These are phyloP conservation scores for Neurospora tetraspora DNA, from an alignment of 495 filamentous ascomycete genomes.

Conservation along the genomic window DNA sequence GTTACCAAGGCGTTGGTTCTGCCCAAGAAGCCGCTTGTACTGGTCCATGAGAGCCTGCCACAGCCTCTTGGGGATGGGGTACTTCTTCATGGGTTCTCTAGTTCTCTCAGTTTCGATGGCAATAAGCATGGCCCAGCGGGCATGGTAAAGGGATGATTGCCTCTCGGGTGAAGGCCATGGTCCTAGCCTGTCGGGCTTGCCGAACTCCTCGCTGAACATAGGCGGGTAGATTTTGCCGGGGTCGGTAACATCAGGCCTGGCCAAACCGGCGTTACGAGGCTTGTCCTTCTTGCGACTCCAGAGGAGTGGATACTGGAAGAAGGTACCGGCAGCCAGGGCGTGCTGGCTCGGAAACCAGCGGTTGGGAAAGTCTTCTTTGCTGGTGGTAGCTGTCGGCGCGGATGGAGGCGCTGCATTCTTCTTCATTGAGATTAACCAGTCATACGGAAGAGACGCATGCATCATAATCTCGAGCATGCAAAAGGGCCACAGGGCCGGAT, in stretches of 20 bases:
- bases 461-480: neutral
- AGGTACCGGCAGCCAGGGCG: neutral
- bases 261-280: neutral
- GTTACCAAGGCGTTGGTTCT: neutral
- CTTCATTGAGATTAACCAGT: neutral
- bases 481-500: neutral
- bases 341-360: neutral
- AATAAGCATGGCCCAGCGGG: neutral
- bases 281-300: neutral
- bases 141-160: neutral
- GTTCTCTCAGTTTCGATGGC: neutral
- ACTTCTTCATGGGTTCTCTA: neutral
- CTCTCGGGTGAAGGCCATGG: neutral
- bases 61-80: neutral
- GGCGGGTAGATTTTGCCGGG: neutral
- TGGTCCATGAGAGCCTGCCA: neutral
- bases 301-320: neutral
- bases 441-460: neutral
- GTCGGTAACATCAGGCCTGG: neutral
- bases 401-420: neutral
- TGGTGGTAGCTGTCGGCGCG: neutral
- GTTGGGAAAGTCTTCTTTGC: neutral
- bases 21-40: neutral
- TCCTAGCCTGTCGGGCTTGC: neutral
- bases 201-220: neutral